Evolutionary conservation across 1,284 basidiomycete genomes (phyloP).

Genomic region (Naganishia liquefaciens): DNA sequence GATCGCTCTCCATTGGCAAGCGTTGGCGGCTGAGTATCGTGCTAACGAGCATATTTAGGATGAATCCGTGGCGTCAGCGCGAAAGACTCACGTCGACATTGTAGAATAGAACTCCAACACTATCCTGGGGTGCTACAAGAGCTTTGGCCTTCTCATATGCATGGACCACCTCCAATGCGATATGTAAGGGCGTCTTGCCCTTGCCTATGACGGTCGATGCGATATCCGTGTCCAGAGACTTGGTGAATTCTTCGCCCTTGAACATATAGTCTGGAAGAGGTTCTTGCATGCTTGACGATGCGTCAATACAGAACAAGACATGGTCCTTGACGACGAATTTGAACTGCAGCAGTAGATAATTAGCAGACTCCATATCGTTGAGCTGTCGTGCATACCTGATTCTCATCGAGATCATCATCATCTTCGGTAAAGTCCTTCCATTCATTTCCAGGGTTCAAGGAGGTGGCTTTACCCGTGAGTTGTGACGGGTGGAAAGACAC

Average conservation of each 20-base stretch:
- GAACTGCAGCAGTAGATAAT: slow-evolving; percentile 56
- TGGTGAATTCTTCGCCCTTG: slow-evolving; percentile 47
- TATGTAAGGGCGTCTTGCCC: slow-evolving; percentile 55
- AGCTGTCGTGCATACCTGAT: slow-evolving; percentile 10
- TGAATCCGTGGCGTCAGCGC: neutral
- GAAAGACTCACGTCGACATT: slow-evolving; percentile 71
- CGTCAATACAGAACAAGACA: slow-evolving; percentile 90
- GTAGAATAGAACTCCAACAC: slow-evolving; percentile 84
- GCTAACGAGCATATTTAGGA: slow-evolving; percentile 38
- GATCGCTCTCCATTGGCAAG: slow-evolving; percentile 55
- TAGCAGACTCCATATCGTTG: neutral
- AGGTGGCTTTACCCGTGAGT: slow-evolving; percentile 10
- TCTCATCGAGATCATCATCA: slow-evolving; percentile 29
- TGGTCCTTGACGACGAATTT: slow-evolving; percentile 76
- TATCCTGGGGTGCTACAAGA: slow-evolving; percentile 79
- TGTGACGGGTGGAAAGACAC: slow-evolving; percentile 22
- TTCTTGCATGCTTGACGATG: slow-evolving; percentile 81
- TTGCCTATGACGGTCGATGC: slow-evolving; percentile 31
- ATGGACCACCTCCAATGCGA: slow-evolving; percentile 76
- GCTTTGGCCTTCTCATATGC: slow-evolving; percentile 87
- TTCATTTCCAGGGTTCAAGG: slow-evolving; percentile 14
- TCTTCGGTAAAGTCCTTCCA: slow-evolving; percentile 30
- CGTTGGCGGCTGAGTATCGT: slow-evolving; percentile 54
- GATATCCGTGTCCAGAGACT: slow-evolving; percentile 21
- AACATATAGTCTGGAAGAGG: slow-evolving; percentile 63